Evolutionary conservation across 441 rosid genomes (phyloP), one percentile per base, ranked within the genome.

Genomic region (Bruguiera hainesii): DNA sequence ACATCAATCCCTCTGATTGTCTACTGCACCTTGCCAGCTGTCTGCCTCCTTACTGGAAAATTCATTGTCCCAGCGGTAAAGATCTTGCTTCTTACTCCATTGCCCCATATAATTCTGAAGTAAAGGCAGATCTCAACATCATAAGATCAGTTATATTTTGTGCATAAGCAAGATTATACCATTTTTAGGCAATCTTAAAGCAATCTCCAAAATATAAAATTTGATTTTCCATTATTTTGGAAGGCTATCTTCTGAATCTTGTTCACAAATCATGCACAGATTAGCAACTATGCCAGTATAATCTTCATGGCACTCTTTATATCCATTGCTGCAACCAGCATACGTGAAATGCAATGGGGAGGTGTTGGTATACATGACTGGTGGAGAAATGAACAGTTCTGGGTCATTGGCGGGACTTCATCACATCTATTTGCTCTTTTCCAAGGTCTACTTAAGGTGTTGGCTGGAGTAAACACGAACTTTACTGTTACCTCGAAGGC

Each of bases 321-420:
- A 35, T 88, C 93, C 55, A 95, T 95, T 23, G 91, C 91, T 26
- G 88, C 89, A 25, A 92, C 99, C 1, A 79, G 98, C 67, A 81
- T 89, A 59, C 88, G 92, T 0, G 99, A 95, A 76, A 90, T 95
- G 96, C 93, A 83, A 73, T 95, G 99, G 99, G 95, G 99, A 15
- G 90, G 90, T 19, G 99, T 95, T 13, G 97, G 96, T 8, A 88
- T 92, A 59, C 87, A 95, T 30, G 96, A 90, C 76, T 90, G 97
- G 98, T 95, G 99, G 99, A 90, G 99, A 77, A 95, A 95, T 6
- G 97, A 95, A 82, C 99, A 95, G 82, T 95, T 95, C 68, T 95
- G 99, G 99, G 99, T 95, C 65, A 95, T 95, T 5, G 98, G 99
- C 31, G 99, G 98, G 1, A 91, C 76, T n/a, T 95, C 99, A n/a